Evolutionary conservation across 106 monocot genomes (phyloP), one percentile per base, ranked within the genome.

Genomic region (Triglochin maritima): DNA sequence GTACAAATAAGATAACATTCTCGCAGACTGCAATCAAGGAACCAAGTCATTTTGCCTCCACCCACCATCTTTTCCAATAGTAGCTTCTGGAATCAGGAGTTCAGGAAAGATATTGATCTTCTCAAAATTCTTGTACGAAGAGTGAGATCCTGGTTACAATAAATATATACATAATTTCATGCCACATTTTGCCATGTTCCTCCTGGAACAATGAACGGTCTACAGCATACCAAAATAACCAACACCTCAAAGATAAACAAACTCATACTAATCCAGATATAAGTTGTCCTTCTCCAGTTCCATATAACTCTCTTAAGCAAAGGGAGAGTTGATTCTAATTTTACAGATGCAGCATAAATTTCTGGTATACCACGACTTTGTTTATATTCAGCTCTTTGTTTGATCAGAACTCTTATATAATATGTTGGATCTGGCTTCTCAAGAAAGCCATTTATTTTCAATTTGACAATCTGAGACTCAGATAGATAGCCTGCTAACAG

Each of bases 361-460:
- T 94, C 86, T n/a, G 93, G 93, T 44, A 94, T 80, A 47, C 93
- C 93, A 65, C 78, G 77, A 56, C 89, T 82, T 14, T 69, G 76
- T 48, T 54, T 75, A 63, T 74, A 84, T 46, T 84, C 89, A 48
- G 89, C 93, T 50, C 93, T 78, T 66, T 76, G 81, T 70, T 89
- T 76, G 11, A 94, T 65, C 48, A 74, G 60, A n/a, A 87, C 59
- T 60, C 86, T 86, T 17, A 89, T 58, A 68, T 74, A 75, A 3
- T 63, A 56, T 49, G 80, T 82, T 49, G 89, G 86, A 17, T 82
- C 78, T 6, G 46, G 17, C 62, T 73, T 68, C 63, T 80, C 86
- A 17, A 67, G 71, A 57, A 89, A 79, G 6, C 84, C 78, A 55
- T 67, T 74, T 80, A 94, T 72, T 75, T 76, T 76, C 63, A 94